Conservation (phyloP, 495 filamentous ascomycete genomes). For the Chlorociboria aeruginascens region DNA sequence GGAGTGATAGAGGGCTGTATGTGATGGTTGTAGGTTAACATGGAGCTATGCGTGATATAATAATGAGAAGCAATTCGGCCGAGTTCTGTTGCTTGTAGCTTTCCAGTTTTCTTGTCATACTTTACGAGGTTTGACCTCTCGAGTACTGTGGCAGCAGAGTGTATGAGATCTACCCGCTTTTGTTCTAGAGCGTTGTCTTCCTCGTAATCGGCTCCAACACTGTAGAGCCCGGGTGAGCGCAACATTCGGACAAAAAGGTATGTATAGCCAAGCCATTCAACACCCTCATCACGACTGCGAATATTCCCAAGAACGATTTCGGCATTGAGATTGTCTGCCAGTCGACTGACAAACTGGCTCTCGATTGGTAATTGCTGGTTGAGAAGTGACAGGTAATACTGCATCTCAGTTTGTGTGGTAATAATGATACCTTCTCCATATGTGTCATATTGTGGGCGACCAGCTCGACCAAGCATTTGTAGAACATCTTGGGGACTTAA, state of each 20-base stretch:
- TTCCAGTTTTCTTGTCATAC: conserved; percentile 90
- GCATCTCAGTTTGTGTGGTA: conserved; percentile 85
- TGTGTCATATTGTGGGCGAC: conserved; percentile 91
- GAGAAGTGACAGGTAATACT: conserved; percentile 90
- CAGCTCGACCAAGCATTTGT: conserved; percentile 96
- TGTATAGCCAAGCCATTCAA: conserved; percentile 97
- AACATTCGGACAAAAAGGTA: conserved; percentile 98
- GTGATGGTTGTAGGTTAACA: conserved; percentile 91
- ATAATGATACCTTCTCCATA: conserved; percentile 99
- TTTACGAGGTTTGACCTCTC: conserved; percentile 83
- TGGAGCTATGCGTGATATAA: conserved; percentile 93
- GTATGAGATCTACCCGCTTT: conserved; percentile 90
- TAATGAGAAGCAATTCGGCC: conserved; percentile 95
- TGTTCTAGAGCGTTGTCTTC: conserved; percentile 86
- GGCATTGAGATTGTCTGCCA: conserved; percentile 95
- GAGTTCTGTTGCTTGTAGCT: conserved; percentile 82
- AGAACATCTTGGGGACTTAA: conserved; percentile 94
- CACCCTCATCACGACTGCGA: conserved; percentile 84
- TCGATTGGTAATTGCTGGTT: conserved; percentile 98
- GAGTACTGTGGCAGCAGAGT: conserved; percentile 80
- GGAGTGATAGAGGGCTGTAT: conserved; percentile 84
- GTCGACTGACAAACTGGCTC: conserved; percentile 83
- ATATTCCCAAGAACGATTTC: conserved; percentile 94
- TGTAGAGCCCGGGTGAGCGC: conserved; percentile 88
- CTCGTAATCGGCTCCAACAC: conserved; percentile 90